Conservation (phyloP, 2,329 filamentous ascomycete species). For the Metarhizium album region DNA sequence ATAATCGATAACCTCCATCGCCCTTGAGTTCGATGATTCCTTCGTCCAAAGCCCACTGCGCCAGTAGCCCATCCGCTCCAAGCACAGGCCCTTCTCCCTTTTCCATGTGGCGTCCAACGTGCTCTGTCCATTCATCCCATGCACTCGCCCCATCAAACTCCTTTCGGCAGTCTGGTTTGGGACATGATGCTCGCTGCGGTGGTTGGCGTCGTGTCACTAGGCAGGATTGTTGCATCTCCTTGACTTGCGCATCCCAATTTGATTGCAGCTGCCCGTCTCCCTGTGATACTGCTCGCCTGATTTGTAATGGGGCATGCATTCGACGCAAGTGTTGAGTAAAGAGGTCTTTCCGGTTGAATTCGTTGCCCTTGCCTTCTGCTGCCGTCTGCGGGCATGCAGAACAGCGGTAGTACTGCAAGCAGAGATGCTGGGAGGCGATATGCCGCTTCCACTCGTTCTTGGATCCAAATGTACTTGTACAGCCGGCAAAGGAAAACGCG, state of each 20-base stretch:
- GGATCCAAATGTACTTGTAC: slow-evolving; percentile 70
- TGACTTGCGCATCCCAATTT: slow-evolving; percentile 55
- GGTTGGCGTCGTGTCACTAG: slow-evolving; percentile 57
- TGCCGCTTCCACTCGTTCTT: slow-evolving; percentile 99
- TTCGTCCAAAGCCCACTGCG: slow-evolving; percentile 53
- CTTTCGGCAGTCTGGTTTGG: slow-evolving; percentile 58
- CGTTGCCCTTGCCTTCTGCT: slow-evolving; percentile 47
- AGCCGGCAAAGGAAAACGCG: slow-evolving; percentile 76
- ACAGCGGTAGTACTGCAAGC: slow-evolving; percentile 53
- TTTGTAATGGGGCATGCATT: slow-evolving; percentile 73
- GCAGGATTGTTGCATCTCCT: slow-evolving; percentile 64
- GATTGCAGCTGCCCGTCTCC: slow-evolving; percentile 47
- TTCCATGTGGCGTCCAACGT: slow-evolving; percentile 84
- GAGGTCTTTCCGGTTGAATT: slow-evolving; percentile 91
- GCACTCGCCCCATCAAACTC: slow-evolving; percentile 60
- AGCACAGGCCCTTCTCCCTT: slow-evolving; percentile 49
- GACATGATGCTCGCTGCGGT: slow-evolving; percentile 62
- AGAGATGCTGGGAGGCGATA: slow-evolving; percentile 80
- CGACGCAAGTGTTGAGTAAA: slow-evolving; percentile 90
- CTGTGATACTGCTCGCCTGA: slow-evolving; percentile 46
- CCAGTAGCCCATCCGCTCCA: slow-evolving; percentile 46
- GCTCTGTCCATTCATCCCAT: slow-evolving; percentile 90
- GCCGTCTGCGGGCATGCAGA: slow-evolving; percentile 46
- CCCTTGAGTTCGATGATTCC: slow-evolving; percentile 49
- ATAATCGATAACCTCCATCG: slow-evolving; percentile 46